Base-by-base conservation (phyloP, 1,139 yeast genomes). In the Hyphopichia burtonii region DNA sequence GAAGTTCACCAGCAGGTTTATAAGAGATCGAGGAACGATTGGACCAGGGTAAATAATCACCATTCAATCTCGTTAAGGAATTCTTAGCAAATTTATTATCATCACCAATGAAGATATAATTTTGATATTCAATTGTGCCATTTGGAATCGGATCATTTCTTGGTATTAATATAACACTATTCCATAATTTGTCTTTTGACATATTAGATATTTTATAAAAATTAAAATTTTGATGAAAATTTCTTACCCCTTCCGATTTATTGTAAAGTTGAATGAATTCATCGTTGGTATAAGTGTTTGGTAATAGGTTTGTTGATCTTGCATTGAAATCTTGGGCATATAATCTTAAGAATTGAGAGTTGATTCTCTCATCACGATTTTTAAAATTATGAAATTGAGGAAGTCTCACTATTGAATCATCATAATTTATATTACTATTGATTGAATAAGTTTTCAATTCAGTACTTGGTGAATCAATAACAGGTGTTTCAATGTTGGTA, bases 121-220 rank as follows among this genome's bases (percentile, higher is more conserved):
- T 34, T 39, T 50, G 44, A 39, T 53, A 43, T 41, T 61, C 56
- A 8, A 73, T 58, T 30, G 54, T 49, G 14, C 48, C 44, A 3
- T 44, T 38, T 0, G 76, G 74, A 2, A 62, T 51, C 2, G 52
- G 52, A 49, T 77, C 82, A 0, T 41, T 18, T 42, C 83, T 56
- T n/a, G 80, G 80, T 5, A 66, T 66, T 33, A 78, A 62, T 3
- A 76, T 64, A n/a, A 76, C 74, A 36, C 61, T 62, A 42, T 66
- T 63, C 82, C 82, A 78, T 34, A 78, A 58, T 50, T 77, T 78
- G 38, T 71, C 76, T 52, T 65, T 62, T 4, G 76, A 59, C 54
- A 60, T 41, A 19, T 63, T 54, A 4, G 78, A 73, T 16, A 76
- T 54, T 22, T 61, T 61, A 41, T 54, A 56, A 31, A 66, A 51